Percentiles rank a stretch among this genome's conserved stretches.
Evolutionary conservation across 2,329 filamentous ascomycete genomes (phyloP).

Genomic region (Xenosphaeropsis pyriputrescens): DNA sequence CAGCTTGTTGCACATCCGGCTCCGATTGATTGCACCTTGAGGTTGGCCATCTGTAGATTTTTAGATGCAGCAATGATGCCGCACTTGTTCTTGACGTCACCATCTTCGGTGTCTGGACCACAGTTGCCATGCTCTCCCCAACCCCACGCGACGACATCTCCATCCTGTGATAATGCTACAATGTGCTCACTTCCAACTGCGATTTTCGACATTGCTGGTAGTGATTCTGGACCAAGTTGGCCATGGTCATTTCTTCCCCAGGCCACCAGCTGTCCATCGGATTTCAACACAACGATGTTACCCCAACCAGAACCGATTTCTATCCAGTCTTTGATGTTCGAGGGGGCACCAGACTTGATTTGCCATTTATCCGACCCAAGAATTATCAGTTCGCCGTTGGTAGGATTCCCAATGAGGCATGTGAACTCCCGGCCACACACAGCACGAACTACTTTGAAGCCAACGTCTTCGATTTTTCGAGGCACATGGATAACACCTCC

Average conservation of each 20-base stretch:
- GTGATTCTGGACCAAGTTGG: slow-evolving; percentile 50
- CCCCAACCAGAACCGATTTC: slow-evolving; percentile 73
- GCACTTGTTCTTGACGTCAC: slow-evolving; percentile 54
- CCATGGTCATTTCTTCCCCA: slow-evolving; percentile 85
- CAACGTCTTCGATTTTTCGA: slow-evolving; percentile 37
- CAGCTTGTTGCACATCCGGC: slow-evolving; percentile 90
- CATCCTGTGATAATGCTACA: slow-evolving; percentile 51
- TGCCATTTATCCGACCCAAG: slow-evolving; percentile 66
- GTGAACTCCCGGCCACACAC: slow-evolving; percentile 82
- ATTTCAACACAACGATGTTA: slow-evolving; percentile 54
- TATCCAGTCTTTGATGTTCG: slow-evolving; percentile 39
- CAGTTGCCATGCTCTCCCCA: slow-evolving; percentile 99
- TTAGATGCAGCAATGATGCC: slow-evolving; percentile 49
- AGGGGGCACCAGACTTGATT: slow-evolving; percentile 42
- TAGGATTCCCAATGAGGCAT: slow-evolving; percentile 44
- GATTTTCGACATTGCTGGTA: slow-evolving; percentile 47
- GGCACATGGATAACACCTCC: slow-evolving; percentile 40
- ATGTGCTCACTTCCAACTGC: slow-evolving; percentile 83
- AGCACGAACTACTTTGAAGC: slow-evolving; percentile 50
- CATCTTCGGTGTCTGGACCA: slow-evolving; percentile 48
- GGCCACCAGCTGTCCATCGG: slow-evolving; percentile 43
- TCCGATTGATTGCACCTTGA: slow-evolving; percentile 45
- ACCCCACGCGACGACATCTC: slow-evolving; percentile 71
- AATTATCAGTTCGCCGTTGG: slow-evolving; percentile 44
- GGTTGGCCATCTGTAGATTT: slow-evolving; percentile 31